Evolutionary conservation across 176 grass and related monocot genomes (phyloP), one percentile per base, ranked within the genome.

Genomic region (Elaeis guineensis): DNA sequence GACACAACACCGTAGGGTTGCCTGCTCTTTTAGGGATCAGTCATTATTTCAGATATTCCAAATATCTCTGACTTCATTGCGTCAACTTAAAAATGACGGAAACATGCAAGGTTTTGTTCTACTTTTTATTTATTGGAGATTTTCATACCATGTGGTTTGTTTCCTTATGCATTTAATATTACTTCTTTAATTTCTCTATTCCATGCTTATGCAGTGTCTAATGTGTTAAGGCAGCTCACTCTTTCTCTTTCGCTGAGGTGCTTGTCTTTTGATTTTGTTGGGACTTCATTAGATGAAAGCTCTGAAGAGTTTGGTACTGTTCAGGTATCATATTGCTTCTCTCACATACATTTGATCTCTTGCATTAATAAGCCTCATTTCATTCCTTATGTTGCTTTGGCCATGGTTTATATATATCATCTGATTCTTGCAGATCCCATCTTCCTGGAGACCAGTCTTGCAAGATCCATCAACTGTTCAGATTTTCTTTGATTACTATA

Each of bases 281-380:
- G 94, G 62, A 92, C 85, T 75, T 86, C 94, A 44, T 73, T 98
- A 61, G 94, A 98, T 55, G 94, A 98, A 91, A 98, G 94, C 64
- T 98, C 94, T 61, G 94, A 98, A 61, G 94, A 98, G 68, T 98
- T 98, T 86, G 94, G 94, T 61, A 89, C 94, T 5, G 88, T 98
- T 15, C 94, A 98, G 88, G 94, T 89, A 82, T 78, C 65, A 48
- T 69, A 63, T 62, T 29, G 11, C 35, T 54, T 63, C 16, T 50
- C 19, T 62, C 49, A 35, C 35, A 44, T 44, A 44, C 35, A 14
- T 12, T 12, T 12, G 35, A 44, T 14, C 11, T 44, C 1, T 6
- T 44, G 35, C 12, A 8, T 12, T 44, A 9, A 35, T 35, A 44
- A 44, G 14, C 12, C 35, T 25, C 26, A 70, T 15, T 55, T 44